These are phyloP conservation scores for Claviceps sp. DNA, from an alignment of 2,329 filamentous ascomycete genomes.

Conservation along the genomic window DNA sequence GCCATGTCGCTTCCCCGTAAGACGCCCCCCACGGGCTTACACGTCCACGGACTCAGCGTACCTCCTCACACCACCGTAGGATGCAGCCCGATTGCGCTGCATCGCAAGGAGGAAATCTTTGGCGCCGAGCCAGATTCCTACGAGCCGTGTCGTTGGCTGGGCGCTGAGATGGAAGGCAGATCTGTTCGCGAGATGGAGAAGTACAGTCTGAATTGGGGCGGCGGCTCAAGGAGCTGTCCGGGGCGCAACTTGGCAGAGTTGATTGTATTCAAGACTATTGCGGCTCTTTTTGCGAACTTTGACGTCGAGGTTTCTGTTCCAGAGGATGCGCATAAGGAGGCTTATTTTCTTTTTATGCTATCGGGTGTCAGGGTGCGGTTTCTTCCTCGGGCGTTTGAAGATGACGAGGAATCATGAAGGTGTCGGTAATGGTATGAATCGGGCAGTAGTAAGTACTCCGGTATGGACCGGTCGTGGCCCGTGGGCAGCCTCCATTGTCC, in stretches of 20 bases:
- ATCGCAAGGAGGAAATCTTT: conserved; percentile 35
- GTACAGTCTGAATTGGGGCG: conserved; percentile 37
- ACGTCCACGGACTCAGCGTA: conserved; percentile 25
- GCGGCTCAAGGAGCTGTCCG: conserved; percentile 36
- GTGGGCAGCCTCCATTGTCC: no score
- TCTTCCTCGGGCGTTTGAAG: not conserved
- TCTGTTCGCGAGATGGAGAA: conserved; percentile 29
- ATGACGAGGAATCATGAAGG: not conserved
- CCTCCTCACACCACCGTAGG: conserved; percentile 34
- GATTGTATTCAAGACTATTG: conserved; percentile 30
- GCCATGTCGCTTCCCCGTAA: conserved; percentile 36
- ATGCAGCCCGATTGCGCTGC: conserved; percentile 36
- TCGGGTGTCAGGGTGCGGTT: conserved; percentile 32
- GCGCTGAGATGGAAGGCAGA: conserved; percentile 6
- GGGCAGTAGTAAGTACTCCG: no score
- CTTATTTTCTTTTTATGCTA: conserved; percentile 40
- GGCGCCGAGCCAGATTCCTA: conserved; percentile 31
- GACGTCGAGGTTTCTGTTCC: conserved; percentile 28
- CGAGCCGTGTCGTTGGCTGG: conserved; percentile 34
- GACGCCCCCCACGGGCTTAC: conserved; percentile 24
- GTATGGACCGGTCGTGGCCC: no score
- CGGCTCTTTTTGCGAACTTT: conserved; percentile 29
- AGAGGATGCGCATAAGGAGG: conserved; percentile 23
- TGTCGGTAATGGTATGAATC: not conserved
- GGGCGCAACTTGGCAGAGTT: conserved; percentile 37